These are phyloP conservation scores for Neckera pumila DNA, from an alignment of 225 moss, liverwort and hornwort genomes.

Conservation along the genomic window DNA sequence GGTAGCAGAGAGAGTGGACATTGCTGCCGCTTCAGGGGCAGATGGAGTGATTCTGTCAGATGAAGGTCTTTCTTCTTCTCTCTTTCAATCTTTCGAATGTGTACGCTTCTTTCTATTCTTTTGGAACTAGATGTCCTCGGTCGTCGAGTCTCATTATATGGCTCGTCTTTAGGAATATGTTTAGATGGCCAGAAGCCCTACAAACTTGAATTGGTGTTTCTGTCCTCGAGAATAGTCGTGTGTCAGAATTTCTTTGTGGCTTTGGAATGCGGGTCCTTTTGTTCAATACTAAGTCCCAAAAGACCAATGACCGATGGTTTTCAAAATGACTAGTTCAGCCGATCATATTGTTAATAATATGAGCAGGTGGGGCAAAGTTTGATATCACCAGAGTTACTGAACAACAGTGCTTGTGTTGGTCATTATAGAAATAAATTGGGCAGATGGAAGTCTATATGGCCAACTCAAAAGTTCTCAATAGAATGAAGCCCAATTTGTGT, in stretches of 20 bases:
- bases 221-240: neutral
- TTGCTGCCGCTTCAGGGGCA: conserved; percentile 94
- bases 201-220: neutral
- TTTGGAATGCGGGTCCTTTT: neutral
- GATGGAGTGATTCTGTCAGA: conserved; percentile 91
- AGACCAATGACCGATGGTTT: neutral
- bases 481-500: neutral
- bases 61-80: conserved; percentile 47
- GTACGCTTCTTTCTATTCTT: neutral
- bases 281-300: neutral
- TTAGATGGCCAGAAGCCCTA: neutral
- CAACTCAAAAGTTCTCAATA: neutral
- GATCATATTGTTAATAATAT: neutral
- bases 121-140: neutral
- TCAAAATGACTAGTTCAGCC: neutral
- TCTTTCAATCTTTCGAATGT: neutral
- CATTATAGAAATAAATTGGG: neutral
- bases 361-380: neutral
- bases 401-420: neutral
- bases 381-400: neutral
- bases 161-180: neutral
- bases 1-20: conserved; percentile 88
- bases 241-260: neutral
- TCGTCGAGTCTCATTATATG: neutral
- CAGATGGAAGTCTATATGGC: neutral